A percentile compares a stretch with the other conserved stretches of the same genome.
These are phyloP conservation scores for Cyberlindnera mrakii DNA, from an alignment of 805 yeast species.

Conservation along the genomic window DNA sequence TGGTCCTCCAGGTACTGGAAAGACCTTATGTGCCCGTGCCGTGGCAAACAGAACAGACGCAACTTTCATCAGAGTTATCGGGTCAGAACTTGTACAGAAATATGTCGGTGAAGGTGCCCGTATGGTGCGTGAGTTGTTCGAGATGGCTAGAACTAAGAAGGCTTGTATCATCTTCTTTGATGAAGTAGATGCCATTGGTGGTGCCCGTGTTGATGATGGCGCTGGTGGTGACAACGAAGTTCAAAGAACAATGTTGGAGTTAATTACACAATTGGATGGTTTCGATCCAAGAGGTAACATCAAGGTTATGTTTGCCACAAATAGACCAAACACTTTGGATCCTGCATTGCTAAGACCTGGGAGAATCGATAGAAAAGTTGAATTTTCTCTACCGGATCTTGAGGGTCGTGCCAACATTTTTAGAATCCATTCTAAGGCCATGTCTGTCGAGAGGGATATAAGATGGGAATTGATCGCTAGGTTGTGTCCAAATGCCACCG, in stretches of 20 bases:
- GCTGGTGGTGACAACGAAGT: slow-evolving; percentile 99
- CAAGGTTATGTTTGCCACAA: slow-evolving; percentile 99
- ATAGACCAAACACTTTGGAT: slow-evolving; percentile 95
- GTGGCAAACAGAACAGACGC: slow-evolving; percentile 99
- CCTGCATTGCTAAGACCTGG: slow-evolving; percentile 98
- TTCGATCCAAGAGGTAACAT: slow-evolving; percentile 98
- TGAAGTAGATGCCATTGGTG: slow-evolving; percentile 98
- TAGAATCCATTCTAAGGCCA: slow-evolving; percentile 93
- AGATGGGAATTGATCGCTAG: slow-evolving; percentile 98
- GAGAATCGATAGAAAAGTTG: slow-evolving; percentile 97
- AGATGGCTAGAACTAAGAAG: slow-evolving; percentile 97
- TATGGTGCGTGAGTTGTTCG: slow-evolving; percentile 97
- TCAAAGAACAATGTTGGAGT: slow-evolving; percentile 97
- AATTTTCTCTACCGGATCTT: slow-evolving; percentile 90
- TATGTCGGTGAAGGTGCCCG: slow-evolving; percentile 99
- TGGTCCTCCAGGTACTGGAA: slow-evolving; percentile 99
- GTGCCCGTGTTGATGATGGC: slow-evolving; percentile 99
- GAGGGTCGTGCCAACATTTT: slow-evolving; percentile 98
- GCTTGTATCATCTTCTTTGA: slow-evolving; percentile 98
- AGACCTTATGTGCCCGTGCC: slow-evolving; percentile 96
- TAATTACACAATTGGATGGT: slow-evolving; percentile 96
- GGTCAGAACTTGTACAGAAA: slow-evolving; percentile 96
- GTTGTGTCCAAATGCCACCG: slow-evolving; percentile 96
- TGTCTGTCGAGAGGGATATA: slow-evolving; percentile 96
- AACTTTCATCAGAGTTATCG: slow-evolving; percentile 95